Conservation (phyloP, 768 basidiomycete genomes). For the Mycena amicta region DNA sequence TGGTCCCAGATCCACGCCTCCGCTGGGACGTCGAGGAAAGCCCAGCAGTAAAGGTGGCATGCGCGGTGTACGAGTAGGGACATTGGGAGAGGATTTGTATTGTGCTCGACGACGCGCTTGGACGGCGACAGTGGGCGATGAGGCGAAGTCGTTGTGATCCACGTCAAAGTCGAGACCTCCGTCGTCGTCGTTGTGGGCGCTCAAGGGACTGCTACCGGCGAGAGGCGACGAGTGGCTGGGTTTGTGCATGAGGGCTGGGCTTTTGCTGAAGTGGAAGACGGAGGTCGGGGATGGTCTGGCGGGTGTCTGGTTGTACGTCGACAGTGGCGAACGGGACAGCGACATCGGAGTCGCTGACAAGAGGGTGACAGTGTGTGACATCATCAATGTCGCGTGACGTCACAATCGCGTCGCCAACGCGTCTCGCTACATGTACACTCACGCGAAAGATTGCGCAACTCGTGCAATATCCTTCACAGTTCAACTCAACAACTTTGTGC, state of each 20-base stretch:
- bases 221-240: constrained; percentile 17
- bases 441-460: too few species aligned
- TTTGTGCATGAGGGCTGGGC: not conserved
- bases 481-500: too few species aligned
- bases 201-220: constrained; percentile 12
- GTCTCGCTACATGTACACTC: not conserved
- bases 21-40: constrained; percentile 18
- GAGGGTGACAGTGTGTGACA: not conserved
- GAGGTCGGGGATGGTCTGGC: not conserved
- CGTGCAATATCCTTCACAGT: too few species aligned
- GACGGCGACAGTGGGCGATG: constrained; percentile 48
- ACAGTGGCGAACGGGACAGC: not conserved
- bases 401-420: not conserved
- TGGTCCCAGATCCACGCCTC: constrained; percentile 23
- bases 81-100: constrained; percentile 47
- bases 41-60: not conserved
- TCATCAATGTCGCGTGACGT: not conserved
- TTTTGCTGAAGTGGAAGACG: not conserved
- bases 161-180: not conserved
- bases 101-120: constrained; percentile 57
- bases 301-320: not conserved
- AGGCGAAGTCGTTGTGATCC: constrained; percentile 9
- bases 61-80: constrained; percentile 3
- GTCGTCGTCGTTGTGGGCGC: not conserved
- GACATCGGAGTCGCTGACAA: not conserved